Conservation (phyloP, 352 stramenopile genomes). For the Globisporangium ultimum region DNA sequence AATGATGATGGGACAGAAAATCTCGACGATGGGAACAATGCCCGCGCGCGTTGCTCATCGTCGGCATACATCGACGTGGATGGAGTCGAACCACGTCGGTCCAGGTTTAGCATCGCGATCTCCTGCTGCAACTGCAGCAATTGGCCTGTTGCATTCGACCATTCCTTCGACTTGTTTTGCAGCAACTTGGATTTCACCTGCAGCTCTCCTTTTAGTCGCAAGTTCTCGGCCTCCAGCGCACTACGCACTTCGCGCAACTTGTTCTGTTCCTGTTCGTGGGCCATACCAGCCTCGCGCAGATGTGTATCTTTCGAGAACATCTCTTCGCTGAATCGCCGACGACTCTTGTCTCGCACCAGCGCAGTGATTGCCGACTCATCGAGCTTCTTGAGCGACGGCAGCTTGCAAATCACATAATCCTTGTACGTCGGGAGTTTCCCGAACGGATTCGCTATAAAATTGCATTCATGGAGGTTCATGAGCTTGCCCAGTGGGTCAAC, state of each 20-base stretch:
- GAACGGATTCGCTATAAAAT: conserved; percentile 67
- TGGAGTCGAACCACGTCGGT: conserved; percentile 19
- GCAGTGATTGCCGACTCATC: conserved; percentile 49
- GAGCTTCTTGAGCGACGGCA: conserved; percentile 54
- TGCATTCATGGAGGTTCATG: conserved; percentile 59
- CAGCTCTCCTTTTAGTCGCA: conserved; percentile 66
- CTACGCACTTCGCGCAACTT: conserved; percentile 50
- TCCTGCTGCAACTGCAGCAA: conserved; percentile 79
- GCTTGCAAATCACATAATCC: conserved; percentile 69
- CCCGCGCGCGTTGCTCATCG: not conserved
- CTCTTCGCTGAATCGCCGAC: conserved; percentile 53
- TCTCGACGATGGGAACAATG: not conserved
- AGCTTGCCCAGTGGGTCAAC: conserved; percentile 57
- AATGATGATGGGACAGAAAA: not conserved
- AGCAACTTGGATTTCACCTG: conserved; percentile 80
- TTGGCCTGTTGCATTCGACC: conserved; percentile 74
- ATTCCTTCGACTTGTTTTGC: conserved; percentile 81
- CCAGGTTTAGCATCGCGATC: conserved; percentile 76
- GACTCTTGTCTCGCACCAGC: conserved; percentile 50
- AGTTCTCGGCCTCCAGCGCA: conserved; percentile 69
- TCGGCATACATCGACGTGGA: not conserved
- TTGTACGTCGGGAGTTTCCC: conserved; percentile 71
- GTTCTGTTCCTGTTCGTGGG: conserved; percentile 52
- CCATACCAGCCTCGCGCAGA: conserved; percentile 37
- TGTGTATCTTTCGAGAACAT: conserved; percentile 54